phyloP scores from a whole-genome alignment of 148 eudicot genomes.

The Bassia scoparia region DNA sequence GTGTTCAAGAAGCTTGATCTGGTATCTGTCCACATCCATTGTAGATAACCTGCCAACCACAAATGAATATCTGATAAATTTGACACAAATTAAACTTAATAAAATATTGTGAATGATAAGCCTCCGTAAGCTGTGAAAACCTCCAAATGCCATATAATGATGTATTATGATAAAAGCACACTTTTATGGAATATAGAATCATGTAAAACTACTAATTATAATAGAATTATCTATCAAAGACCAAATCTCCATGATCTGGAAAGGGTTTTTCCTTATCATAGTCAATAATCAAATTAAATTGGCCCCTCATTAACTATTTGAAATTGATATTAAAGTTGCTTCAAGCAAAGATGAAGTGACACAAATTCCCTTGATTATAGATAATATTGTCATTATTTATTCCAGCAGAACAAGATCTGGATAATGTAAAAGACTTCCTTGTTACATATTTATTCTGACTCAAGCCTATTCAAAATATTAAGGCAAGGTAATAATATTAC shows the following conservation, averaged over 20 bases:
- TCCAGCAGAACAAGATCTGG: neutral
- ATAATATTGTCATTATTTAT: neutral
- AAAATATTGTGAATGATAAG: neutral
- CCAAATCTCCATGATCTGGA: neutral
- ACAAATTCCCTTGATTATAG: neutral
- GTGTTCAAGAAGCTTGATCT: constrained; percentile 71
- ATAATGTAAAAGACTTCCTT: constrained; percentile 1
- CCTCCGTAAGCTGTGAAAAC: neutral
- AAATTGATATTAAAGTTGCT: neutral
- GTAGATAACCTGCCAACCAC: constrained; percentile 57
- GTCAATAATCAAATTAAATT: neutral
- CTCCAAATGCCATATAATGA: neutral
- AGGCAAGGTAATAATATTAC: neutral
- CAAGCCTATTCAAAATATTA: neutral
- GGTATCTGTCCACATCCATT: constrained; percentile 72
- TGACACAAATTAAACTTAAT: neutral
- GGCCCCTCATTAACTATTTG: neutral
- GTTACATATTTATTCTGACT: neutral
- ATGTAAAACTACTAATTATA: neutral
- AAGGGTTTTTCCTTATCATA: neutral
- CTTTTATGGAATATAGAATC: neutral
- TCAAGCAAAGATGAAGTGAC: neutral
- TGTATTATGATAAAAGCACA: neutral
- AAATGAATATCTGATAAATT: neutral
- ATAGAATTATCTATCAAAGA: neutral